Evolutionary conservation across 345 rosid species (phyloP).

Genomic region (Diplotaxis tenuifolia): DNA sequence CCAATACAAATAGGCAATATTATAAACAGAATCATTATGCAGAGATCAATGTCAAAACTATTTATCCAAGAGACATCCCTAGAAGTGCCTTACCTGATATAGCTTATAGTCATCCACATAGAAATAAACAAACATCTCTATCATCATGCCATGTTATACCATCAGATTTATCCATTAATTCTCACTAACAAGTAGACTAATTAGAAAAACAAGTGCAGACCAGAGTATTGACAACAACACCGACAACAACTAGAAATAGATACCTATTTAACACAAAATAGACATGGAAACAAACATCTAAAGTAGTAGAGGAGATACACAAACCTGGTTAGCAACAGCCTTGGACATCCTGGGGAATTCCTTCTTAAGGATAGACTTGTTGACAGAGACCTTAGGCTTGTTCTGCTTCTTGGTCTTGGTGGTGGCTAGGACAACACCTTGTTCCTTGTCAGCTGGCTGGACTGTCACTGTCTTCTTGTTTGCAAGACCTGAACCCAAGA

Average conservation of each 20-base stretch:
- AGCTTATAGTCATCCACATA: neutral
- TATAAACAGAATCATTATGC: neutral
- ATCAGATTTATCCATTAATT: neutral
- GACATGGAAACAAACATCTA: neutral
- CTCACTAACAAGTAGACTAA: neutral
- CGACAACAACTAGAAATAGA: neutral
- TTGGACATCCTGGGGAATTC: slow-evolving; percentile 76
- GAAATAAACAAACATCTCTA: neutral
- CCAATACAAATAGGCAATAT: neutral
- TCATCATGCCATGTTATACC: neutral
- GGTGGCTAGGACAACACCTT: slow-evolving; percentile 62
- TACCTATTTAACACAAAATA: neutral
- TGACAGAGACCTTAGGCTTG: slow-evolving; percentile 62
- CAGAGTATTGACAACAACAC: neutral
- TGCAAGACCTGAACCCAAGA: slow-evolving; percentile 56
- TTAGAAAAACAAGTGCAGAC: neutral
- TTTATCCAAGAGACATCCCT: neutral
- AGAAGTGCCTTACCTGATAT: neutral
- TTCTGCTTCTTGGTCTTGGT: slow-evolving; percentile 83
- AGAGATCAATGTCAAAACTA: neutral
- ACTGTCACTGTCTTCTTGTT: slow-evolving; percentile 79
- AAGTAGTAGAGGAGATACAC: neutral
- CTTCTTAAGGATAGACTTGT: slow-evolving; percentile 65
- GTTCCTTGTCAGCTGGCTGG: slow-evolving; percentile 65
- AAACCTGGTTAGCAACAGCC: slow-evolving; percentile 68